Percentiles rank a stretch among this genome's conserved stretches.
Conservation (phyloP, 176 grass and related monocot species). For the Miscanthus lutarioriparius region DNA sequence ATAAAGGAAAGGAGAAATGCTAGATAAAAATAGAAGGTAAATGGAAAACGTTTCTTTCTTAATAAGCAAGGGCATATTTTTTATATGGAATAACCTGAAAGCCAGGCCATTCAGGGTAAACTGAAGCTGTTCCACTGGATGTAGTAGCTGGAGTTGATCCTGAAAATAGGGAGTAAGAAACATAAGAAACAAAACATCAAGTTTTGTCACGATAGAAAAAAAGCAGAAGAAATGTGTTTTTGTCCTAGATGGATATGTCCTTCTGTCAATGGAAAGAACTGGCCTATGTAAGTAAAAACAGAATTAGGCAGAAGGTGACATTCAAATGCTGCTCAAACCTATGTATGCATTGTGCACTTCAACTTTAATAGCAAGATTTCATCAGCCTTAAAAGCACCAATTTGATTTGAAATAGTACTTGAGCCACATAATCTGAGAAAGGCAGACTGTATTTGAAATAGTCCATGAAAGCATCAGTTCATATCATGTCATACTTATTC, state of each 20-base stretch:
- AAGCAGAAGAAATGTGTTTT: not conserved
- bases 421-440: conserved; percentile 2
- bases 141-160: conserved; percentile 69
- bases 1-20: not conserved
- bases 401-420: too few relatives aligned
- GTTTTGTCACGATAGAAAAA: not conserved
- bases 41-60: not conserved
- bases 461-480: not conserved
- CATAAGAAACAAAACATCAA: conserved; percentile 5
- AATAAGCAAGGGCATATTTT: not conserved
- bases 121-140: conserved; percentile 47
- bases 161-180: conserved; percentile 41
- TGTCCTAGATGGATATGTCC: conserved; percentile 14
- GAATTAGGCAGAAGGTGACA: conserved; percentile 13
- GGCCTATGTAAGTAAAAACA: conserved; percentile 25
- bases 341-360: not conserved
- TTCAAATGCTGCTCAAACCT: not conserved
- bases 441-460: not conserved
- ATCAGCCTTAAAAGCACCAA: not conserved
- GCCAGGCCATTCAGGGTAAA: conserved; percentile 83
- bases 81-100: conserved; percentile 66
- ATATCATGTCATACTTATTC: conserved; percentile 2
- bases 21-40: conserved; percentile 14
- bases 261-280: not conserved
- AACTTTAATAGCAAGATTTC: conserved; percentile 8